Evolutionary conservation across 2,329 filamentous ascomycete genomes (phyloP), one percentile per base, ranked within the genome.

Genomic region (Akanthomyces lecanii): DNA sequence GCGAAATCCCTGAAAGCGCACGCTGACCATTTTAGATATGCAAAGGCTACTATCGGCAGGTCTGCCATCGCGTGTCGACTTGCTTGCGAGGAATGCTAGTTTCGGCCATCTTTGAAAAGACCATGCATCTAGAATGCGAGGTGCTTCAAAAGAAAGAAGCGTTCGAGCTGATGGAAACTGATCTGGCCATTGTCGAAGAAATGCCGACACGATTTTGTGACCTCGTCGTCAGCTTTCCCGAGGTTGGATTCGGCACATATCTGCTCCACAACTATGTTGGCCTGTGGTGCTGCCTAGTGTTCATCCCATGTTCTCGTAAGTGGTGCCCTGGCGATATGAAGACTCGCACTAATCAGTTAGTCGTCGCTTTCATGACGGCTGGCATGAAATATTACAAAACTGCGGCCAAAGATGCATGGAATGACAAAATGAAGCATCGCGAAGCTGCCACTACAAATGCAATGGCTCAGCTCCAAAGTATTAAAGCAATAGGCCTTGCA

Each of bases 241-340:
- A 62, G 30, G n/a, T 62, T n/a, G n/a, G 40, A 18, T 25, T 56
- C 18, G 60, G 60, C 33, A 62, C 47, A 4, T 54, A 33, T 33
- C 30, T 62, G 8, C 51, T 62, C 38, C n/a, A 21, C n/a, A 30
- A 11, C 12, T 42, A 40, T 18, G 52, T 62, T 10, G 52, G 60
- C 30, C 38, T 21, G 8, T 47, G 28, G 23, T 61, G 38, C 38
- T 61, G 18, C 12, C 28, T 45, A 4, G 52, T 62, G 11, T 16
- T 62, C 16, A n/a, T 62, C 3, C 60, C 60, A 1, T 21, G 42
- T 11, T 7, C 21, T 14, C 21, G 52, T 62, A 36, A 62, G 60
- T 50, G 4, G 21, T 8, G 2, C 12, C 16, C 10, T 6, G 25
- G 18, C 4, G 21, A 40, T 23, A 6, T 2, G 28, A 14, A 3